These are phyloP conservation scores for Rhizoclosmatium sp. DNA, from an alignment of 192 early-diverging fungal species.

Conservation along the genomic window DNA sequence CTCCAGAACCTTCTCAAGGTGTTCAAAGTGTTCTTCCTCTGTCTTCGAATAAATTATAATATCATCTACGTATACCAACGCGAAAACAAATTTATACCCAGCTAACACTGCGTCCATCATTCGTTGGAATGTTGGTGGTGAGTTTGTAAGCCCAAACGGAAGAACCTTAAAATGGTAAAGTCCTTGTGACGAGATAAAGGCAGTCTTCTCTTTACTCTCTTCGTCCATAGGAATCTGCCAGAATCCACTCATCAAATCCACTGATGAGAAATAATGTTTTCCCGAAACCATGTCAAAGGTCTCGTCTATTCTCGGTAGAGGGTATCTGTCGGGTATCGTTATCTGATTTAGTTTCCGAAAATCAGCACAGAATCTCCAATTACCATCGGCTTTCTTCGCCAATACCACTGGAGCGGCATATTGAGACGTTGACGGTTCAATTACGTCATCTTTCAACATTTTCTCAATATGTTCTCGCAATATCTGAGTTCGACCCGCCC, in stretches of 20 bases:
- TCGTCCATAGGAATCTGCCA: slow-evolving; percentile 39
- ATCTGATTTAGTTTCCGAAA: slow-evolving; percentile 58
- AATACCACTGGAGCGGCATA: slow-evolving; percentile 53
- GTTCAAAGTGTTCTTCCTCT: slow-evolving; percentile 47
- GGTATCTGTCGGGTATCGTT: slow-evolving; percentile 56
- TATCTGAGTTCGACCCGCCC: neutral
- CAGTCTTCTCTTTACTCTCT: slow-evolving; percentile 34
- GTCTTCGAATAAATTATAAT: slow-evolving; percentile 44
- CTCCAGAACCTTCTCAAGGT: slow-evolving; percentile 38
- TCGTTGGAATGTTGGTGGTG: slow-evolving; percentile 45
- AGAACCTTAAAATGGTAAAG: slow-evolving; percentile 49
- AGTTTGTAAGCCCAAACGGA: slow-evolving; percentile 53
- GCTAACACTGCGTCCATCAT: slow-evolving; percentile 49
- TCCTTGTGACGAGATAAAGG: slow-evolving; percentile 39
- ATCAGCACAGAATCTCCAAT: slow-evolving; percentile 52
- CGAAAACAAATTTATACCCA: slow-evolving; percentile 32
- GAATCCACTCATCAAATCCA: slow-evolving; percentile 55
- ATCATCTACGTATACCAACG: slow-evolving; percentile 57
- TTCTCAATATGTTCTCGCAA: slow-evolving; percentile 20
- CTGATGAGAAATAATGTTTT: slow-evolving; percentile 26
- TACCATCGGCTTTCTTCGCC: slow-evolving; percentile 59
- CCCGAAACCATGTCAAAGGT: slow-evolving; percentile 16
- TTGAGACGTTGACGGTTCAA: slow-evolving; percentile 44
- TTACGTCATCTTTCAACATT: slow-evolving; percentile 47
- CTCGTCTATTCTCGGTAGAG: slow-evolving; percentile 61